Base-by-base conservation (phyloP, 805 yeast genomes). In the Wickerhamomyces bovis region DNA sequence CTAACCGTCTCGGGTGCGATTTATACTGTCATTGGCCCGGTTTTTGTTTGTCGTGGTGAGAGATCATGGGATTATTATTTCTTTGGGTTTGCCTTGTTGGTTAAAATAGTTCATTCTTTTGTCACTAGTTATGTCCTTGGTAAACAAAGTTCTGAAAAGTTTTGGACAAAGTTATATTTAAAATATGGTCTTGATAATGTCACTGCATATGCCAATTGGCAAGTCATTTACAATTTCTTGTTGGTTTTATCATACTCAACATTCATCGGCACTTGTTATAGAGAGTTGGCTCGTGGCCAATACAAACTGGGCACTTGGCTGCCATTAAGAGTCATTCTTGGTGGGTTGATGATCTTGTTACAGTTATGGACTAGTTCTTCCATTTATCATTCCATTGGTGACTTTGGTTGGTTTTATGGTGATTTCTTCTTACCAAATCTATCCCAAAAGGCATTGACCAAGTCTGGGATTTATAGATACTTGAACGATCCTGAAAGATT, bases 371-470 rank as follows among this genome's bases (percentile, higher is more conserved):
- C 88, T 31, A 80, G 84, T 53, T 56, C 72, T 21, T 84, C 88
- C 26, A 84, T 85, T 33, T 73, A 80, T 52, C 77, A 78, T 39
- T 80, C 85, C 43, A 79, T 86, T 53, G 92, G 92, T 2, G 84
- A 83, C 50, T 85, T 82, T 64, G 94, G 95, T n/a, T 86, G 94
- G 94, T 86, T 85, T 57, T 86, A 83, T 62, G 95, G 95, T 47
- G 95, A 86, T 63, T 86, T 86, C 65, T 86, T 85, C 64, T 67
- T 84, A 48, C 79, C 85, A 33, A 76, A 72, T 44, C 68, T 75
- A 18, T 66, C 73, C 19, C 70, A 69, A 21, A 71, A 70, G 46
- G 65, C 76, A 8, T 70, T 86, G 54, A 80, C 90, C 0, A 83
- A 83, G 52, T 84, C 86, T 30, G 95, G 95, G 43, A 85, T 86